phyloP scores from a whole-genome alignment of 306 rosid genomes.

The Corylus avellana region DNA sequence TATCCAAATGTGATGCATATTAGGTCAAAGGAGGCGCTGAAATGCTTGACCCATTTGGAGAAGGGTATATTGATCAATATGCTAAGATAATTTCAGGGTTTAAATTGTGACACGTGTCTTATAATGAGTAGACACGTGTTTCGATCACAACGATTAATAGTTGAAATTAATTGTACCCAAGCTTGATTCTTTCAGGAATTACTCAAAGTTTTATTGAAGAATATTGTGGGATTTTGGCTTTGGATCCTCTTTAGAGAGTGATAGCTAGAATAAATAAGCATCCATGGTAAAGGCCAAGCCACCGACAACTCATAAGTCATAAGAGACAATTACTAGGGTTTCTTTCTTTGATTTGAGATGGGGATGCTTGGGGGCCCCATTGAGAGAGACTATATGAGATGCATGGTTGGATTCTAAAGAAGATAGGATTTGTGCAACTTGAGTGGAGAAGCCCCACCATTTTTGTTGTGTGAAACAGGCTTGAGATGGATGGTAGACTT shows the following conservation, averaged over 20 bases:
- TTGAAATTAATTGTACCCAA: no score
- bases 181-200: no score
- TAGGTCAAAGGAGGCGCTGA: no score
- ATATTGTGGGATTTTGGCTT: not conserved
- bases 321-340: not conserved
- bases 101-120: no score
- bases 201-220: no score
- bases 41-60: no score
- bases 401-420: not conserved
- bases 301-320: constrained; percentile 40
- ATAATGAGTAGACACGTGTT: no score
- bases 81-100: no score
- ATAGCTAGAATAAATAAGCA: constrained; percentile 8
- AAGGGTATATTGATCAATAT: no score
- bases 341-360: not conserved
- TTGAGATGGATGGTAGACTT: not conserved
- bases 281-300: constrained; percentile 28
- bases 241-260: not conserved
- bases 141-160: no score
- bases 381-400: not conserved
- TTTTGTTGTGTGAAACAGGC: not conserved
- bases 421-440: not conserved
- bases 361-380: not conserved
- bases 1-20: not conserved
- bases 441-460: not conserved